Conservation (phyloP, 176 grass and related monocot genomes). For the Triticum monococcum region DNA sequence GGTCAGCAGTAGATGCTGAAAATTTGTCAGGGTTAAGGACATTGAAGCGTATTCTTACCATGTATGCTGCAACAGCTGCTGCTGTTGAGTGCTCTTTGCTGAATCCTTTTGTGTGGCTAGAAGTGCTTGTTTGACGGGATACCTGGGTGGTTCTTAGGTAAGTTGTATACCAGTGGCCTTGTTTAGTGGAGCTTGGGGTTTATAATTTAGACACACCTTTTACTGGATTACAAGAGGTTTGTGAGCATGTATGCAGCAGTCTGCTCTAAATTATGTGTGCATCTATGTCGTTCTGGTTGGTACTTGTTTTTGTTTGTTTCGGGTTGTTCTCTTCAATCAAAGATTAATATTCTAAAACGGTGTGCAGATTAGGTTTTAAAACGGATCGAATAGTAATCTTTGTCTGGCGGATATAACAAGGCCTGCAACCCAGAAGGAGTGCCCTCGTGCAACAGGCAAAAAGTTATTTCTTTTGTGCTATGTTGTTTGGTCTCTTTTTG, state of each 20-base stretch:
- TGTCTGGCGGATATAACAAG: slow-evolving; percentile 42
- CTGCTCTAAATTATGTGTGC: background rate
- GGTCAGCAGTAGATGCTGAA: background rate
- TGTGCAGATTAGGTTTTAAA: slow-evolving; percentile 66
- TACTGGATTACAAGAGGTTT: background rate
- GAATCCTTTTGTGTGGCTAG: background rate
- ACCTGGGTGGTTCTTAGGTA: background rate
- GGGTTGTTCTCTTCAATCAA: slow-evolving; percentile 23
- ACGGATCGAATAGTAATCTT: slow-evolving; percentile 49
- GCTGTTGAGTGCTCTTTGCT: background rate
- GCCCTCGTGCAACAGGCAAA: slow-evolving; percentile 41
- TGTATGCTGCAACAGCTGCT: background rate
- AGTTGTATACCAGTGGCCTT: background rate
- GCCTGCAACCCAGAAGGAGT: slow-evolving; percentile 47
- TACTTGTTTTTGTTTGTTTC: slow-evolving; percentile 6
- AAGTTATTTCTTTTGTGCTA: slow-evolving; percentile 23
- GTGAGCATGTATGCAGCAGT: background rate
- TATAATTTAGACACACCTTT: background rate
- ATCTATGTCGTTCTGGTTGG: background rate
- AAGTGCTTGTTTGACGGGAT: background rate
- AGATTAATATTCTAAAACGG: slow-evolving; percentile 59
- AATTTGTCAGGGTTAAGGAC: background rate
- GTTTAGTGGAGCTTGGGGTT: background rate
- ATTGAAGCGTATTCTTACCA: background rate
- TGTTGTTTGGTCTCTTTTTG: slow-evolving; percentile 51